Base-by-base conservation (phyloP, 176 grass and related monocot species). In the Avena eriantha region DNA sequence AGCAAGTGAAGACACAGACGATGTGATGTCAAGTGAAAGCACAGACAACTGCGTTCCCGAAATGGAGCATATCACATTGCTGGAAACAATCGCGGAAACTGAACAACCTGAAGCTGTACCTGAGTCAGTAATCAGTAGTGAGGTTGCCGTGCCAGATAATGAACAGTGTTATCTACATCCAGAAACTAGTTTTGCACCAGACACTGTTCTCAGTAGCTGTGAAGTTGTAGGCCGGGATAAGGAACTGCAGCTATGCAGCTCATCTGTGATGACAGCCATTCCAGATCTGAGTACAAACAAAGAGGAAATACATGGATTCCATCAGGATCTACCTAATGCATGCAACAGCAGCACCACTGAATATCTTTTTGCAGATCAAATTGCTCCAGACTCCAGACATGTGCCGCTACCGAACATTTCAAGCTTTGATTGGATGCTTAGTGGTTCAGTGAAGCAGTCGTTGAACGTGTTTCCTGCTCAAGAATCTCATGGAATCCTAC, bases 391-490 rank as follows among this genome's bases (percentile, higher is more conserved):
- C 34, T 78, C 70, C 15, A 73, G 54, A 82, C 76, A 87, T 85
- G 13, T 87, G 41, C 60, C 61, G 4, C 46, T 73, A 6, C 77
- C 33, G 0, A 57, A 49, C 55, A 78, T 90, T 51, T 85, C 81
- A 68, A 87, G 63, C 75, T 90, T 87, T 21, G 80, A 86, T 72
- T 83, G 91, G 81, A 85, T 93, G 75, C 45, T 90, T 56, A 85
- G 50, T 82, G 88, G 82, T 69, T 31, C 76, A 82, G 67, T 80
- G 88, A 49, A 80, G 31, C 69, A 89, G 58, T 80, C 87, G 3
- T 69, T 86, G 35, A 76, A 79, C 63, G 65, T 82, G 14, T 56
- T 89, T 86, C 65, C 87, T 87, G 17, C 77, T 86, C 65, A 80
- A 55, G 51, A 34, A 89, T 43, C 31, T 68, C 35, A 88, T 64